Percentiles rank a stretch among this genome's conserved stretches.
phyloP scores from a whole-genome alignment of 352 stramenopile genomes.

The Phytopythium helicoides region DNA sequence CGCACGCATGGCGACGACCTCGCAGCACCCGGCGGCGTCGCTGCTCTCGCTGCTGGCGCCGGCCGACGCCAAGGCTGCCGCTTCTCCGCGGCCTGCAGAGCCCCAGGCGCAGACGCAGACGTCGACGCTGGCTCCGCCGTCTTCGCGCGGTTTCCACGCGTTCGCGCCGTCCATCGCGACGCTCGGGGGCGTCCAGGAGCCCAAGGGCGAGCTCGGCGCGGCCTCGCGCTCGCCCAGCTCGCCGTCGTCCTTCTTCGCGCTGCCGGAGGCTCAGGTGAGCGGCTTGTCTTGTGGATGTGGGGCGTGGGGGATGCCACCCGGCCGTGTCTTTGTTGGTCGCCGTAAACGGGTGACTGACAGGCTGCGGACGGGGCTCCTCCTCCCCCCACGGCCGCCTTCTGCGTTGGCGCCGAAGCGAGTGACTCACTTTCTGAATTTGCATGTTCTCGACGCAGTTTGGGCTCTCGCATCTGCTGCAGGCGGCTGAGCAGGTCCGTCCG shows the following conservation, averaged over 20 bases:
- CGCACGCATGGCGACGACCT: conserved; percentile 4
- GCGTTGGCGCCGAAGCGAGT: neutral
- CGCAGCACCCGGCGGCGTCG: conserved; percentile 5
- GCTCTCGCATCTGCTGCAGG: conserved; percentile 56
- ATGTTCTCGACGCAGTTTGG: conserved; percentile 34
- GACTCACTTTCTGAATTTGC: conserved; percentile 21
- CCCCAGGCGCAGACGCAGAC: conserved; percentile 4
- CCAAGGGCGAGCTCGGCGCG: too few relatives aligned
- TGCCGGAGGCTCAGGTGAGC: conserved; percentile 15
- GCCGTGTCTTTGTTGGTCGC: conserved; percentile 4
- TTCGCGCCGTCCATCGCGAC: conserved; percentile 11
- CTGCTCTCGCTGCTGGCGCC: conserved; percentile 7
- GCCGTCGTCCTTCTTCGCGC: conserved; percentile 39
- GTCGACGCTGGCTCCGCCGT: neutral
- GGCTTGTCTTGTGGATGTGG: neutral
- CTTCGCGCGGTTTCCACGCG: conserved; percentile 9
- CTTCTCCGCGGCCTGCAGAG: neutral
- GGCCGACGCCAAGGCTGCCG: neutral
- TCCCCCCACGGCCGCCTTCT: neutral
- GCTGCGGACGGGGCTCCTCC: neutral
- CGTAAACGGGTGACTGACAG: neutral
- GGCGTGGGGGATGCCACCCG: neutral
- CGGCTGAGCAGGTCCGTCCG: conserved; percentile 44
- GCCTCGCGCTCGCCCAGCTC: conserved; percentile 37
- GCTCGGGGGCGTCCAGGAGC: neutral